Percentiles rank a stretch among this genome's conserved stretches.
phyloP scores from a whole-genome alignment of 768 basidiomycete species.

The Tulasnella sp. region DNA sequence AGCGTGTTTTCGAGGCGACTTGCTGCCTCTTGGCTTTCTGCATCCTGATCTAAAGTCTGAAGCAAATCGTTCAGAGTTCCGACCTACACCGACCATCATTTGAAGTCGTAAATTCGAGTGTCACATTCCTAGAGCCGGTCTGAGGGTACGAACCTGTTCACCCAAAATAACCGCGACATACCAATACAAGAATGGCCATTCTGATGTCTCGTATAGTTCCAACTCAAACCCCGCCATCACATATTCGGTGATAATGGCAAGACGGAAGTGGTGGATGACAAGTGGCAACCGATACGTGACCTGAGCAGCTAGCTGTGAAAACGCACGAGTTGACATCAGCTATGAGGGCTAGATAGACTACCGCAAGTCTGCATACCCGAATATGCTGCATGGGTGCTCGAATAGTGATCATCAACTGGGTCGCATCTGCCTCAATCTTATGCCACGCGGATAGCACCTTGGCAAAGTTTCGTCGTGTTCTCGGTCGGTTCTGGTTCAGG shows the following conservation, averaged over 20 bases:
- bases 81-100: background rate
- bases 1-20: background rate
- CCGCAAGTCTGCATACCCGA: background rate
- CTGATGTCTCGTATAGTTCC: slow-evolving; percentile 64
- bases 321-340: background rate
- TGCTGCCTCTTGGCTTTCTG: background rate
- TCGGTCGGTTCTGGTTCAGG: slow-evolving; percentile 23
- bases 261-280: slow-evolving; percentile 55
- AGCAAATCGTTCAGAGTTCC: slow-evolving; percentile 4
- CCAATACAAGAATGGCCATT: slow-evolving; percentile 74
- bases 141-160: background rate
- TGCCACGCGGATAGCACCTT: slow-evolving; percentile 27
- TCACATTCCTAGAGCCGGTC: background rate
- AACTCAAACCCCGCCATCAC: slow-evolving; percentile 73
- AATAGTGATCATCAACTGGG: slow-evolving; percentile 9
- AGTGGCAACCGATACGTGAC: slow-evolving; percentile 47
- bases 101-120: background rate
- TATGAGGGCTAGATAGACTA: background rate
- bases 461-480: slow-evolving; percentile 19
- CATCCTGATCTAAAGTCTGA: background rate
- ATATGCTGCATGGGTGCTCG: slow-evolving; percentile 3
- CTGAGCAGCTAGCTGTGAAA: slow-evolving; percentile 32
- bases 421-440: slow-evolving; percentile 21
- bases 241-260: slow-evolving; percentile 61
- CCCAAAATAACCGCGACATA: slow-evolving; percentile 40